Base-by-base conservation (phyloP, 2,329 filamentous ascomycete species). In the Fusarium sp. region DNA sequence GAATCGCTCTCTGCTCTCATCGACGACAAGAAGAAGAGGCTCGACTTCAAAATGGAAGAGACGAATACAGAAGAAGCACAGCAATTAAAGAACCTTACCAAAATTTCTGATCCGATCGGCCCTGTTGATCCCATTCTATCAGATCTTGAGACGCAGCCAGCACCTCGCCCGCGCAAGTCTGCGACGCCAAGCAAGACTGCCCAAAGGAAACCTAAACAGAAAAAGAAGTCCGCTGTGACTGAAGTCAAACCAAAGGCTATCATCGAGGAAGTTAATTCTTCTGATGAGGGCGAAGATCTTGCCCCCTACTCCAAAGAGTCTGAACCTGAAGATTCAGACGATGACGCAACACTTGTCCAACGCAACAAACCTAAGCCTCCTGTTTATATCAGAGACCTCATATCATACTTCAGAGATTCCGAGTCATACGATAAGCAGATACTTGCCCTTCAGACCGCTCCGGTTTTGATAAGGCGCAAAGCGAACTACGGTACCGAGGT, bases 301-400 rank as follows among this genome's bases (percentile, higher is more conserved):
- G 83, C 89, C 4, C 88, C 93, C 1, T 97, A 98, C 72, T 87
- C 88, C 15, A 98, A 97, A 77, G 93, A 94, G 74, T 94, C 92
- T 3, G 96, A 99, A 71, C 87, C 90, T 0, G 93, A 97, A 76
- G 96, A 99, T 76, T 95, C 94, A 0, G 94, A 98, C 59, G 95
- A 98, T 38, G 97, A 99, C 73, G 91, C 96, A 7, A 97, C 94
- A 0, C 83, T 97, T 18, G 87, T 98, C 48, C 91, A 92, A 59
- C 88, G 95, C 15, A 90, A 96, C 78, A 98, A 96, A 73, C 88
- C 91, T 22, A 92, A 88, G 60, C 88, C 94, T 0, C 96, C 96
- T 2, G 94, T 99, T 1, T 98, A 98, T 74, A 91, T 98, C 63
- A 90, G 94, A 45, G 94, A 97, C 73, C 85, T 98, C 13, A 90